Conservation (phyloP, 345 rosid species). For the Sonneratia caseolaris region DNA sequence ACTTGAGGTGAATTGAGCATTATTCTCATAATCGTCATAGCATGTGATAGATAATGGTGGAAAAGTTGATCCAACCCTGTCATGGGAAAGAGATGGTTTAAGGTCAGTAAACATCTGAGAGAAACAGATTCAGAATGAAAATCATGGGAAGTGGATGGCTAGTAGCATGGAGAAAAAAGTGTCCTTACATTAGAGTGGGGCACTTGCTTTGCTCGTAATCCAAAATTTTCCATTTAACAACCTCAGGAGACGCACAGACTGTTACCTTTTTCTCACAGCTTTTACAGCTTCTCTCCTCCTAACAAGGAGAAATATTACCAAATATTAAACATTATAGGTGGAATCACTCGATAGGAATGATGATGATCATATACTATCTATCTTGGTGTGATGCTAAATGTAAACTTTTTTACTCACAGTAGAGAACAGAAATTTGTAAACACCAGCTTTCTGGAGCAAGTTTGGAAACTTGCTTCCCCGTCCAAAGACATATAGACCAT, state of each 20-base stretch:
- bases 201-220: conserved; percentile 8
- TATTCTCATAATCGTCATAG: conserved; percentile 39
- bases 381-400: neutral
- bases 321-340: too few relatives aligned
- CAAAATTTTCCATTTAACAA: conserved; percentile 38
- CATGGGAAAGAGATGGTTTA: too few relatives aligned
- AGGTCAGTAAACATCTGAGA: neutral
- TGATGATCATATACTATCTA: too few relatives aligned
- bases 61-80: conserved; percentile 44
- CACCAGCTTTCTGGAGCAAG: conserved; percentile 41
- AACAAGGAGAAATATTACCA: neutral
- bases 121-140: neutral
- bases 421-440: conserved; percentile 43
- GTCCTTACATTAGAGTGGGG: neutral
- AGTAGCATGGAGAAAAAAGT: too few relatives aligned
- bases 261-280: conserved; percentile 25
- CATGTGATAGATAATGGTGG: conserved; percentile 31
- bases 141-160: neutral
- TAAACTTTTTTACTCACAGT: conserved; percentile 24
- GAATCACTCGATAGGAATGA: too few relatives aligned
- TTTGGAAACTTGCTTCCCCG: conserved; percentile 22
- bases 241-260: conserved; percentile 27
- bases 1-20: conserved; percentile 24
- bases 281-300: conserved; percentile 31
- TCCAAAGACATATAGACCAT: conserved; percentile 57